A percentile compares a stretch with the other conserved stretches of the same genome.
phyloP scores from a whole-genome alignment of 2,329 filamentous ascomycete genomes.

The Fonsecaea erecta region DNA sequence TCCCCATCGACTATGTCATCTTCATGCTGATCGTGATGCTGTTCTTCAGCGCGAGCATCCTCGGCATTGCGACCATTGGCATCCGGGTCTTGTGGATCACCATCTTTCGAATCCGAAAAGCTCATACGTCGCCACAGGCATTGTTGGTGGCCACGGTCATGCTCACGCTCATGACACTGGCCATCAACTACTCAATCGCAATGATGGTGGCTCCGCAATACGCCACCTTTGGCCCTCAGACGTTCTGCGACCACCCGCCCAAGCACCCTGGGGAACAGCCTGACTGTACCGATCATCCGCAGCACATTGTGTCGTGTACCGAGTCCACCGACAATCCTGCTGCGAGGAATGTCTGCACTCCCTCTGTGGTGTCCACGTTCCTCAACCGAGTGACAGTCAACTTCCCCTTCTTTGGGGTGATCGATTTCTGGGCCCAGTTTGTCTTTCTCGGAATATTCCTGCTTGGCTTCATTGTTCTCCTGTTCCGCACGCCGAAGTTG shows the following conservation, averaged over 20 bases:
- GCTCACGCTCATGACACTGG: constrained; percentile 84
- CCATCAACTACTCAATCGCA: constrained; percentile 88
- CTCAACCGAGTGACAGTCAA: constrained; percentile 90
- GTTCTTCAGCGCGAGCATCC: constrained; percentile 85
- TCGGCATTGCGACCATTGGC: constrained; percentile 82
- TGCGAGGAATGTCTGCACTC: constrained; percentile 84
- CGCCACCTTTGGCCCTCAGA: constrained; percentile 90
- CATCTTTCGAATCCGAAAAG: constrained; percentile 88
- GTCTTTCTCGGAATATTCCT: constrained; percentile 84
- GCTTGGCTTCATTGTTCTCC: constrained; percentile 74
- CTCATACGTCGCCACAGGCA: constrained; percentile 88
- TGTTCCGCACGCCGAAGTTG: constrained; percentile 79
- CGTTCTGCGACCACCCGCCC: constrained; percentile 79
- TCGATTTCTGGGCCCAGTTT: constrained; percentile 98
- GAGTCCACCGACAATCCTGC: constrained; percentile 72
- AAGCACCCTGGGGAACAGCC: constrained; percentile 67
- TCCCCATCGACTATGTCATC: constrained; percentile 89
- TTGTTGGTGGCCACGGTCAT: constrained; percentile 89
- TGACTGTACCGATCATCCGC: constrained; percentile 72
- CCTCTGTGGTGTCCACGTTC: constrained; percentile 88
- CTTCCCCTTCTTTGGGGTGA: constrained; percentile 89
- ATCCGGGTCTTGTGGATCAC: constrained; percentile 96
- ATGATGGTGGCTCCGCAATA: constrained; percentile 98
- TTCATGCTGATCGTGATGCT: constrained; percentile 84
- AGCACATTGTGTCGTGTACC: constrained; percentile 79